Evolutionary conservation across 805 yeast species (phyloP).

Genomic region (Lipomyces chichibuensis): DNA sequence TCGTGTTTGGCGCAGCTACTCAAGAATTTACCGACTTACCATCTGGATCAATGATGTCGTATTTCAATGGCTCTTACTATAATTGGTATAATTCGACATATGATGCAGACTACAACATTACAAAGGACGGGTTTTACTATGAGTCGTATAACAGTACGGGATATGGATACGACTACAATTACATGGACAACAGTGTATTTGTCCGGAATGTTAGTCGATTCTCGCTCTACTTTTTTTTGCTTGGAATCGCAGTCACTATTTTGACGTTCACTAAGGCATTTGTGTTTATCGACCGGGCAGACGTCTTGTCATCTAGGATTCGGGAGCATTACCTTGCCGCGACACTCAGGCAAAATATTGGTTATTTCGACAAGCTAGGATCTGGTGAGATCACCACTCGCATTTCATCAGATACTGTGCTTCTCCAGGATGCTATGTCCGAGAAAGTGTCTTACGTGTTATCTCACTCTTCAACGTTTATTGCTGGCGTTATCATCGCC

Average conservation of each 20-base stretch:
- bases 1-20: conserved; percentile 48
- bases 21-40: conserved; percentile 43
- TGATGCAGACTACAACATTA: background rate
- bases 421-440: conserved; percentile 50
- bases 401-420: conserved; percentile 48
- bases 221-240: conserved; percentile 47
- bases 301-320: conserved; percentile 48
- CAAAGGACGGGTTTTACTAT: conserved; percentile 21
- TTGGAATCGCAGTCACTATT: conserved; percentile 45
- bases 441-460: conserved; percentile 46
- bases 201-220: conserved; percentile 43
- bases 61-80: conserved; percentile 27
- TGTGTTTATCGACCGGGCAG: conserved; percentile 48
- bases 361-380: conserved; percentile 49
- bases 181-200: conserved; percentile 38
- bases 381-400: conserved; percentile 51
- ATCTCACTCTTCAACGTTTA: conserved; percentile 47
- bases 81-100: conserved; percentile 26
- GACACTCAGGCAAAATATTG: conserved; percentile 48
- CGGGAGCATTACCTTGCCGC: conserved; percentile 46
- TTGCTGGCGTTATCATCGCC: conserved; percentile 46
- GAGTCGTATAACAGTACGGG: conserved; percentile 15
- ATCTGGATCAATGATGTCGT: conserved; percentile 9
- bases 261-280: conserved; percentile 42
- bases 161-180: conserved; percentile 19